These are phyloP conservation scores for Ploettnerulaceae sp. DNA, from an alignment of 2,329 filamentous ascomycete genomes.

Conservation along the genomic window DNA sequence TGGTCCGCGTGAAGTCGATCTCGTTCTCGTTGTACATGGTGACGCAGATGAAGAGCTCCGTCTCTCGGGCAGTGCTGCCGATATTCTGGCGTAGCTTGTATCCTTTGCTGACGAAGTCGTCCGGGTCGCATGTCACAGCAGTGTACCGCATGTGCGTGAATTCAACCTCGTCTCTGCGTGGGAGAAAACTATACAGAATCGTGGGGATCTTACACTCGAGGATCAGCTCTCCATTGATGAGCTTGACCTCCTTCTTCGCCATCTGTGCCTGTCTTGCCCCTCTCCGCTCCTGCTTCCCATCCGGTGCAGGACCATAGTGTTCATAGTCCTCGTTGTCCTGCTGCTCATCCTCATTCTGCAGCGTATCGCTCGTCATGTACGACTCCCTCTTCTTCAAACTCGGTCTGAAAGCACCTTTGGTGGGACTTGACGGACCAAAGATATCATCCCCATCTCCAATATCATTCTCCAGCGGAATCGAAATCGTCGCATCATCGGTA, in stretches of 20 bases:
- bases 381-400: slow-evolving; percentile 34
- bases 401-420: slow-evolving; percentile 21
- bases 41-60: slow-evolving; percentile 91
- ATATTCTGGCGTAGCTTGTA: slow-evolving; percentile 94
- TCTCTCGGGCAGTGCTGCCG: slow-evolving; percentile 77
- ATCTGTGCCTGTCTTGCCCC: slow-evolving; percentile 84
- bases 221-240: slow-evolving; percentile 97
- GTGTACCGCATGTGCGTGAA: slow-evolving; percentile 99
- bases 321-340: slow-evolving; percentile 50
- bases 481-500: slow-evolving; percentile 64
- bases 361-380: slow-evolving; percentile 34
- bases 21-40: slow-evolving; percentile 99
- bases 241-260: slow-evolving; percentile 86
- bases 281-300: slow-evolving; percentile 79
- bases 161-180: slow-evolving; percentile 85
- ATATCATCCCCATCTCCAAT: slow-evolving; percentile 55
- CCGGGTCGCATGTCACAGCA: slow-evolving; percentile 94
- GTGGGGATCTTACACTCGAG: slow-evolving; percentile 99
- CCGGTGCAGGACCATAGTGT: slow-evolving; percentile 83
- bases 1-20: slow-evolving; percentile 91
- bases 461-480: slow-evolving; percentile 61
- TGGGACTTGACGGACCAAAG: slow-evolving; percentile 55
- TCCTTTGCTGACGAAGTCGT: slow-evolving; percentile 82
- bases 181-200: slow-evolving; percentile 94
- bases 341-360: slow-evolving; percentile 36